Conservation (phyloP, 75 land plant genomes). For the Ceratopteris richardii region DNA sequence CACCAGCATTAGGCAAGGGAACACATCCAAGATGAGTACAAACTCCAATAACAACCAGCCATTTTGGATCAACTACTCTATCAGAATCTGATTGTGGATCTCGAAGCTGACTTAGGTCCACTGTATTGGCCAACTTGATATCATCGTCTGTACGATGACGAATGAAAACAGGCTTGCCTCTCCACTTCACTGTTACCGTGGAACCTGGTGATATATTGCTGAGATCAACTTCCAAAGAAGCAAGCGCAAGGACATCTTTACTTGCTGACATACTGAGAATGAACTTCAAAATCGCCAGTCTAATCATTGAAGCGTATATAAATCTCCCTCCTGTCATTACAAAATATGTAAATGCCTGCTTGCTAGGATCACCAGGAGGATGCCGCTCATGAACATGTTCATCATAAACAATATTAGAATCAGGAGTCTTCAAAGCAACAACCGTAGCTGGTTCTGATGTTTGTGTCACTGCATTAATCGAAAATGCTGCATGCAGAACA, state of each 20-base stretch:
- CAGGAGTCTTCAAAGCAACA: conserved; percentile 45
- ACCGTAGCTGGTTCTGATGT: conserved; percentile 37
- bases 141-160: conserved; percentile 65
- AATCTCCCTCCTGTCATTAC: conserved; percentile 70
- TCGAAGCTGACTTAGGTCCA: conserved; percentile 41
- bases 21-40: conserved; percentile 73
- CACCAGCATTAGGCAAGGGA: conserved; percentile 78
- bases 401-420: conserved; percentile 56
- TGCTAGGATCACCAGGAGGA: conserved; percentile 75
- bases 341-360: conserved; percentile 69
- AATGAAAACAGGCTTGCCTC: conserved; percentile 81
- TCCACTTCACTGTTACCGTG: conserved; percentile 59
- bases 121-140: conserved; percentile 58
- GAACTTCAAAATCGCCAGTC: conserved; percentile 54
- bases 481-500: no score
- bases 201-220: conserved; percentile 51
- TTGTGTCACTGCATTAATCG: background rate
- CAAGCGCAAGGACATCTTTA: conserved; percentile 69
- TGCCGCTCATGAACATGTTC: conserved; percentile 58
- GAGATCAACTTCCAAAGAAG: conserved; percentile 70
- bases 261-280: conserved; percentile 76
- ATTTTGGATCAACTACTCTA: conserved; percentile 57
- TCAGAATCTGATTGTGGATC: conserved; percentile 57
- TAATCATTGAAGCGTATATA: conserved; percentile 58
- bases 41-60: conserved; percentile 67